Base-by-base conservation (phyloP, 2,329 filamentous ascomycete species). In the Venturia aucupariae region DNA sequence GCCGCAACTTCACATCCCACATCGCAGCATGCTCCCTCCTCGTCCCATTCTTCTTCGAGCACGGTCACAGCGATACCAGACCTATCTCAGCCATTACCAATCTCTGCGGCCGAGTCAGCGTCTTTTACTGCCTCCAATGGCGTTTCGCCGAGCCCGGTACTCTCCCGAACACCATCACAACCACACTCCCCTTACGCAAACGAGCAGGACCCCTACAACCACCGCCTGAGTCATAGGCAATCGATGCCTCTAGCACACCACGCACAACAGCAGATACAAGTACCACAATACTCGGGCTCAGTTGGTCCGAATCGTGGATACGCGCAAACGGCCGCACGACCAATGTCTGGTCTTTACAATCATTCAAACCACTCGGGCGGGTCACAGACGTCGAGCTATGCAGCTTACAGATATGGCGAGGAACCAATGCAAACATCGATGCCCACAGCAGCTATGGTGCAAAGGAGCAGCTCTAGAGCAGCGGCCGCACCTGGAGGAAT, bases 381-480 rank as follows among this genome's bases (percentile, higher is more conserved):
- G 70, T 81, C 79, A 27, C 72, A 70, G 38, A 68, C 72, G 24
- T 72, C 72, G n/a, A 71, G 71, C 70, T 75, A 69, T 72, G 74
- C 74, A 60, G 77, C 77, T 32, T 79, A 81, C 69, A 69, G 79
- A 66, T 81, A 81, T 69, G 75, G 77, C 64, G 78, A 80, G 66
- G 78, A 81, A 22, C 59, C 59, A 39, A 17, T 60, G 35, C 64
- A 65, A 42, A 42, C 57, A 30, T 30, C 42, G 6, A 62, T 62
- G 22, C 64, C 70, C 73, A 57, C 67, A 80, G 65, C 80, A 83
- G 24, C 51, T 7, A 64, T 64, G 63, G 39, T 71, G 78, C 86
- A 69, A 48, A 78, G 84, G 48, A 78, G 44, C 82, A 86, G 88
- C 70, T 87, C 88, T 19, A 82, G 87, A 68, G 82, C 84, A 57